Base-by-base conservation (phyloP, 2,329 filamentous ascomycete genomes). In the Penicillium italicum region DNA sequence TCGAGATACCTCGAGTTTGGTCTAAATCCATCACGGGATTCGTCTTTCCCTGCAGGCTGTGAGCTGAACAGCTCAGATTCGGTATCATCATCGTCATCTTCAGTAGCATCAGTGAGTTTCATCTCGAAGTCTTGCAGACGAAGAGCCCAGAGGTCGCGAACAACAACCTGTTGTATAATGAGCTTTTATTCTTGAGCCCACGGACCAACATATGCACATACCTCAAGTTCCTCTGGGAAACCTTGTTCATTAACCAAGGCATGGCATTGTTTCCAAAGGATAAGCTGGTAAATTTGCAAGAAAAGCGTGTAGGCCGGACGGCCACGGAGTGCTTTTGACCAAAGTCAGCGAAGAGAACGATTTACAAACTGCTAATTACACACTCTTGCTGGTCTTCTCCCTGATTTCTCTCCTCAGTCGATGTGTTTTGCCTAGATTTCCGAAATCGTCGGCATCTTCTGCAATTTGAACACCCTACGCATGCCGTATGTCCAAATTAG, bases 121-220 rank as follows among this genome's bases (percentile, higher is more conserved):
- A 72, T 71, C 45, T 76, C 76, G 33, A 90, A 76, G 44, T 79
- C 80, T 46, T 83, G 79, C 36, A 91, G 77, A 49, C 90, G 84
- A 48, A 97, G 76, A 50, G 87, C 81, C 93, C 94, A 99, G 14
- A 99, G 81, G 69, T 96, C 91, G 56, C 86, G 84, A 5, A 95
- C 85, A 10, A 96, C 79, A 8, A 78, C 65, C 77, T 81, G 56
- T n/a, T 28, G 7, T 53, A 33, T 55, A 26, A 28, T 41, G 11
- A 34, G 43, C n/a, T 26, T 20, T 18, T 7, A 22, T 22, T 9
- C n/a, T 28, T 37, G 4, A 26, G 33, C 18, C 20, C 1, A 36
- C 4, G 14, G 16, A 20, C 12, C 20, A 41, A 40, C 11, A 16
- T 14, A 7, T 31, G 14, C 18, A 53, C 50, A 26, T 62, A 83